A percentile compares a stretch with the other conserved stretches of the same genome.
Conservation (phyloP, 2,329 filamentous ascomycete species). For the Aspergillus arachidicola region DNA sequence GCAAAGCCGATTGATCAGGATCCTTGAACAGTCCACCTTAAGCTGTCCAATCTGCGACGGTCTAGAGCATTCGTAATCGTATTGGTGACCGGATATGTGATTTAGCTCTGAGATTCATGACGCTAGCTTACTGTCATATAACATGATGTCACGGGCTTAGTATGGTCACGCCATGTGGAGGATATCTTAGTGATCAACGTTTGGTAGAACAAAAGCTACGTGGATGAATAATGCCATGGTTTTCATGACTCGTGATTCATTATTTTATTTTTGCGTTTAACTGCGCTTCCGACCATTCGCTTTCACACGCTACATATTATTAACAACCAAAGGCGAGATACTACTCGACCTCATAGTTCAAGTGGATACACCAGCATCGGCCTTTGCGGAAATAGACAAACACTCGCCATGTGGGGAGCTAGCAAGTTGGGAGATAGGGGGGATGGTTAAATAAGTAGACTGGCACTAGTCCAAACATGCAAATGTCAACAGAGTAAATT, state of each 20-base stretch:
- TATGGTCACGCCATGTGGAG: neutral
- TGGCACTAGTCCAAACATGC: neutral
- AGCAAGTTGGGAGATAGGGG: neutral
- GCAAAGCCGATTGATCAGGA: neutral
- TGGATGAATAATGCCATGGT: neutral
- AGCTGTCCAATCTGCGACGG: neutral
- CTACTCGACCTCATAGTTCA: neutral
- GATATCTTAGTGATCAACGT: neutral
- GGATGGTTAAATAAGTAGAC: too few relatives aligned
- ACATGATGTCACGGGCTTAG: neutral
- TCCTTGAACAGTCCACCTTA: neutral
- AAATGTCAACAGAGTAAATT: neutral
- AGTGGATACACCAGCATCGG: conserved; percentile 4
- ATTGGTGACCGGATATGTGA: neutral
- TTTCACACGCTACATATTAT: neutral
- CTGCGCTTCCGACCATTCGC: neutral
- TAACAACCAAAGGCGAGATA: neutral
- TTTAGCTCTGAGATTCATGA: neutral
- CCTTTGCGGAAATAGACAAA: neutral
- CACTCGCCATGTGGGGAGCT: neutral
- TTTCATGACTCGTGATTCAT: conserved; percentile 17
- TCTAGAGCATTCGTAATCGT: neutral
- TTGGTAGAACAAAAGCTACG: neutral
- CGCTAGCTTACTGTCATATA: neutral
- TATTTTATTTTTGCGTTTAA: conserved; percentile 7